Evolutionary conservation across 2,329 filamentous ascomycete genomes (phyloP).

Genomic region (Ceratocystis harringtonii): DNA sequence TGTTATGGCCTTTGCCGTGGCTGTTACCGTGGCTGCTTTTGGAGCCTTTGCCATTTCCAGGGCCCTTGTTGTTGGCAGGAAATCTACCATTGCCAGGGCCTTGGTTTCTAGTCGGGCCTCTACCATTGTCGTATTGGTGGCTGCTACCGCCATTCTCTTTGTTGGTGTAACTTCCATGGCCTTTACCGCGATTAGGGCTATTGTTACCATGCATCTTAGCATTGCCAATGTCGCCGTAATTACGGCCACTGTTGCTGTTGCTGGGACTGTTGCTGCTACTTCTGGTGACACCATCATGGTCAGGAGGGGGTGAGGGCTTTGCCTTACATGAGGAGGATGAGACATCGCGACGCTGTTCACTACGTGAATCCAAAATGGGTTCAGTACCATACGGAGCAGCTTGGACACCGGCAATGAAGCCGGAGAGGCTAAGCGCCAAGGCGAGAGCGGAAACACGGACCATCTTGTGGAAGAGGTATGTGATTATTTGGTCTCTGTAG

Average conservation of each 20-base stretch:
- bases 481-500: background rate
- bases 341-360: background rate
- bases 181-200: background rate
- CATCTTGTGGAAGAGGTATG: background rate
- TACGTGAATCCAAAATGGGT: background rate
- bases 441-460: background rate
- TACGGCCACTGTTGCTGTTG: background rate
- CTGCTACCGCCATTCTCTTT: background rate
- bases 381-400: background rate
- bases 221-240: background rate
- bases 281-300: background rate
- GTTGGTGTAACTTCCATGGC: background rate
- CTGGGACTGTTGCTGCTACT: background rate
- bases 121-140: background rate
- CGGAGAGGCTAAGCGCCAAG: background rate
- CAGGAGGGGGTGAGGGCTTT: background rate
- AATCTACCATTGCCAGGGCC: background rate
- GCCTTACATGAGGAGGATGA: constrained; percentile 4
- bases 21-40: background rate
- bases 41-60: background rate
- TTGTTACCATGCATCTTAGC: background rate
- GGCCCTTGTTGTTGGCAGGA: background rate
- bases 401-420: constrained; percentile 1
- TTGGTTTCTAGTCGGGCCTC: background rate
- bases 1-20: background rate